Evolutionary conservation across 2,329 filamentous ascomycete species (phyloP).

Genomic region (Aspergillus sp.): DNA sequence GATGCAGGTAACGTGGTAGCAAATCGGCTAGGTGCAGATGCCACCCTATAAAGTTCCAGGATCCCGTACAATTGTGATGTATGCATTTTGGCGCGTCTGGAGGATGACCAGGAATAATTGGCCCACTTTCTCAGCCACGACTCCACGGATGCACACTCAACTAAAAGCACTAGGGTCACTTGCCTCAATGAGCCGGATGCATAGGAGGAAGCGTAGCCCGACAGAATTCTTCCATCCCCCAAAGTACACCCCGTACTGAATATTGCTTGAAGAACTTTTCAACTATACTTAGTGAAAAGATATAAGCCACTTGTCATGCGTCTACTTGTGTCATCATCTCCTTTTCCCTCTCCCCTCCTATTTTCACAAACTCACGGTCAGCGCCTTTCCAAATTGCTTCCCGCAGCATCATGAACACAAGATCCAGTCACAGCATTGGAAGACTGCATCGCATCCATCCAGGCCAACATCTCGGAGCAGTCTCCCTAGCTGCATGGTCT

Average conservation of each 20-base stretch:
- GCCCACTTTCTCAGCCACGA: neutral
- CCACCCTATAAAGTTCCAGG: slow-evolving; percentile 14
- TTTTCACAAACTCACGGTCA: too few species aligned
- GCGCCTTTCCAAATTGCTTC: too few species aligned
- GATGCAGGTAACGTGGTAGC: slow-evolving; percentile 13
- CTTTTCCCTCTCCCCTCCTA: neutral
- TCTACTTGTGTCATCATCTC: neutral
- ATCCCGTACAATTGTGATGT: slow-evolving; percentile 11
- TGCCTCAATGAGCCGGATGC: slow-evolving; percentile 4
- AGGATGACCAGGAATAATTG: slow-evolving; percentile 2
- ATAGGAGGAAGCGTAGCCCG: slow-evolving; percentile 15
- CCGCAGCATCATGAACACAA: neutral
- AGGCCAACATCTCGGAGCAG: slow-evolving; percentile 5
- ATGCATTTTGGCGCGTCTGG: slow-evolving; percentile 6
- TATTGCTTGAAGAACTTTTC: neutral
- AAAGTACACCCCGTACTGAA: neutral
- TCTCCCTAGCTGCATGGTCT: slow-evolving; percentile 2
- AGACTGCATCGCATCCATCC: slow-evolving; percentile 1
- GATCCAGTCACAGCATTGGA: neutral
- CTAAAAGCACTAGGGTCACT: neutral
- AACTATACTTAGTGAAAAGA: neutral
- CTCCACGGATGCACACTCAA: neutral
- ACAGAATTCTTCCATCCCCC: slow-evolving; percentile 9
- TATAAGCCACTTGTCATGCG: neutral
- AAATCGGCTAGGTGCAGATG: slow-evolving; percentile 17